Percentiles rank a stretch among this genome's conserved stretches.
Evolutionary conservation across 2,329 filamentous ascomycete genomes (phyloP).

Genomic region (Penicillium nordicum): DNA sequence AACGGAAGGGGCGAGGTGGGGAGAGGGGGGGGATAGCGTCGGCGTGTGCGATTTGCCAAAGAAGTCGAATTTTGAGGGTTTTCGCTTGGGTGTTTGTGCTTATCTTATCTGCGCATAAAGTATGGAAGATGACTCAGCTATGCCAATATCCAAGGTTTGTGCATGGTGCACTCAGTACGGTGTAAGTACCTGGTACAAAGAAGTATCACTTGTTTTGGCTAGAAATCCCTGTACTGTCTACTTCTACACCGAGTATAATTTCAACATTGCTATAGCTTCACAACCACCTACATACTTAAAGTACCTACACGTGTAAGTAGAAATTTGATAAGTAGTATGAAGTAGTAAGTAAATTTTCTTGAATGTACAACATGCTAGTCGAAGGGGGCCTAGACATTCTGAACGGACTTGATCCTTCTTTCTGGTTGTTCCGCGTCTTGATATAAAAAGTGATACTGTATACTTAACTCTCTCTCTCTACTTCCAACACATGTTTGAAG

Average conservation of each 20-base stretch:
- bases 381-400: not conserved
- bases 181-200: not conserved
- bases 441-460: not conserved
- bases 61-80: slow-evolving; percentile 46
- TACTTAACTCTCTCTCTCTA: not conserved
- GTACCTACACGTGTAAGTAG: not conserved
- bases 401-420: not conserved
- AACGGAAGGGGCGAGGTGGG: slow-evolving; percentile 18
- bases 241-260: not conserved
- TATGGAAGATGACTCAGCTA: slow-evolving; percentile 34
- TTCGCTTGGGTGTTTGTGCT: slow-evolving; percentile 46
- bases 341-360: too few species aligned
- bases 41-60: slow-evolving; percentile 38
- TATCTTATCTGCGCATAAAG: slow-evolving; percentile 39
- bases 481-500: not conserved
- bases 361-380: not conserved
- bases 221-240: not conserved
- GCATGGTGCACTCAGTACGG: not conserved
- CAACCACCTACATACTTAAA: not conserved
- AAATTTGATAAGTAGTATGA: not conserved
- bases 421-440: not conserved
- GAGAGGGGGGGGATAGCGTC: slow-evolving; percentile 31
- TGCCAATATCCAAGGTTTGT: not conserved
- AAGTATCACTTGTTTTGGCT: not conserved
- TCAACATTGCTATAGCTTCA: not conserved